Conservation (phyloP, 2,329 filamentous ascomycete species). For the Fusarium austroafricanum region DNA sequence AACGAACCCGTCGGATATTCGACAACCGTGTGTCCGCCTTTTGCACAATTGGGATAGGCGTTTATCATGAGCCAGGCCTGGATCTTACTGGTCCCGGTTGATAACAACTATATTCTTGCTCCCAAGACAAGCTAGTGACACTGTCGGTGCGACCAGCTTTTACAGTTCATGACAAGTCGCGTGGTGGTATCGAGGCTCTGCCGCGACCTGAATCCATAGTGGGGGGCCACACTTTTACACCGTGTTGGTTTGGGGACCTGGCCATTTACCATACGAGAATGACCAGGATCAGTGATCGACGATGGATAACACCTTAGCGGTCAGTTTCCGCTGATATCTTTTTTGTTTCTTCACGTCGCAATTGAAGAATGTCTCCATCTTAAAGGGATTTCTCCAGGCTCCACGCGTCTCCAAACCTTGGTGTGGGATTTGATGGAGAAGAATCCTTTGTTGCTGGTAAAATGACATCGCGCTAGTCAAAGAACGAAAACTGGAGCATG, state of each 20-base stretch:
- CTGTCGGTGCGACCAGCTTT: constrained; percentile 20
- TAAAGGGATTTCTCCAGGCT: constrained; percentile 25
- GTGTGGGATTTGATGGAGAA: constrained; percentile 31
- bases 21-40: constrained; percentile 23
- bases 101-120: constrained; percentile 6
- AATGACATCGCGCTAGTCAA: constrained; percentile 8
- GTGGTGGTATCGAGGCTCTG: constrained; percentile 17
- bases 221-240: constrained; percentile 31
- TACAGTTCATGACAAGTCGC: constrained; percentile 26
- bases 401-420: constrained; percentile 33
- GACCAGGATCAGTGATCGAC: constrained; percentile 35
- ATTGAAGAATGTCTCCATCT: constrained; percentile 20
- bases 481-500: constrained; percentile 29
- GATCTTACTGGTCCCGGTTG: constrained; percentile 12
- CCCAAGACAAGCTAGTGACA: constrained; percentile 14
- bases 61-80: constrained; percentile 16
- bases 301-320: constrained; percentile 36
- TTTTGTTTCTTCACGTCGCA: constrained; percentile 5
- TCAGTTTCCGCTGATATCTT: constrained; percentile 32
- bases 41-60: constrained; percentile 11
- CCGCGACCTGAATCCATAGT: constrained; percentile 27
- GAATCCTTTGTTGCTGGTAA: constrained; percentile 29
- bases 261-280: constrained; percentile 23
- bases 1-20: constrained; percentile 42
- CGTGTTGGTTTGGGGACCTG: constrained; percentile 3